Base-by-base conservation (phyloP, 306 rosid species). In the Medicago arabica region DNA sequence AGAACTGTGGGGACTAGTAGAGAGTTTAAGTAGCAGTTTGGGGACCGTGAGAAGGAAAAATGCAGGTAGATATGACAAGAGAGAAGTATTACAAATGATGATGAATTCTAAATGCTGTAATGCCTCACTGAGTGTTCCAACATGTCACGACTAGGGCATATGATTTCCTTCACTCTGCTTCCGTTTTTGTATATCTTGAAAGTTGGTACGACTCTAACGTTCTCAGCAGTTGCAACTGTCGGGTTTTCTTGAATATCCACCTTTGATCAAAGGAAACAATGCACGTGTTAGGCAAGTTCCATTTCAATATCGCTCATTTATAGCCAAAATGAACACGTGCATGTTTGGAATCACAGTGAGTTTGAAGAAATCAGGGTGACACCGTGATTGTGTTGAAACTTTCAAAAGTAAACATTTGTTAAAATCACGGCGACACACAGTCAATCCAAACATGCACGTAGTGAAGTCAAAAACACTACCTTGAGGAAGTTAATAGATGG, bases 161-260 rank as follows among this genome's bases (percentile, higher is more conserved):
- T 85, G 4, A 95, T 86, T 83, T 92, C 98, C 87, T 92, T 95
- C 78, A 92, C 88, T 36, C 89, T 82, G 67, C 74, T 84, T 10
- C 98, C 97, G 15, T 86, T 89, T 90, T 92, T 92, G 93, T 92
- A 95, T 54, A 95, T 92, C 91, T 95, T 95, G 97, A 95, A 92
- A 69, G 98, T 95, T 2, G 98, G 97, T 58, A 92, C 93, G 43
- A 90, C 78, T 86, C 96, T 84, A 17, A 95, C 88, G 4, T 88
- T 89, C 89, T 95, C 98, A 0, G 83, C 82, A 47, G 79, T 87
- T 47, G 93, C 97, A 49, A 92, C 83, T 65, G 84, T 81, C 14
- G 89, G 86, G 73, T 71, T 85, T 66, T 74, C 89, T 72, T 88
- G 87, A 40, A 90, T 76, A 84, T 95, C 90, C 86, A 95, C 97